Conservation (phyloP, 176 grass and related monocot species). For the Phyllostachys edulis region DNA sequence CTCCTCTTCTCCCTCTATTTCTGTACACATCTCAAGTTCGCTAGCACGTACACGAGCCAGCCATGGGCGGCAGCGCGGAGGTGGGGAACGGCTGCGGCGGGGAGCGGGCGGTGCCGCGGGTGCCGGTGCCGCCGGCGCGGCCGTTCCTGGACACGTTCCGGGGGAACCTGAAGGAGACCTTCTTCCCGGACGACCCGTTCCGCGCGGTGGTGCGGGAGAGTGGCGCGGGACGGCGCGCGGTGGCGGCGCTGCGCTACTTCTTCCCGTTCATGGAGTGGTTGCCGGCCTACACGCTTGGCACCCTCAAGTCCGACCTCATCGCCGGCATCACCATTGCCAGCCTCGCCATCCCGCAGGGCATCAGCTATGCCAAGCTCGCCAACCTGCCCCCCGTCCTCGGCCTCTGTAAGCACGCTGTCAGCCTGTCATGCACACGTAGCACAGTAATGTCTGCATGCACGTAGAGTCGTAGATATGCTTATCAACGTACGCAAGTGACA, state of each 20-base stretch:
- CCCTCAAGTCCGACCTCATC: constrained; percentile 76
- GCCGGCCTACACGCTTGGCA: constrained; percentile 46
- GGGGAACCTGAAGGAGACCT: constrained; percentile 75
- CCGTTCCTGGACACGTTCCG: constrained; percentile 71
- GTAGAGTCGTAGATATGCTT: background rate
- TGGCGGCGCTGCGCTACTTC: constrained; percentile 66
- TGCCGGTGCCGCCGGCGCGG: constrained; percentile 55
- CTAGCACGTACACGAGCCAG: too few relatives aligned
- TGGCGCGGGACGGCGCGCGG: constrained; percentile 7
- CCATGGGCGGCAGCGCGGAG: constrained; percentile 47
- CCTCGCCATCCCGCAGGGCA: constrained; percentile 98
- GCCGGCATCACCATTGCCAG: constrained; percentile 94
- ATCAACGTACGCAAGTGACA: background rate
- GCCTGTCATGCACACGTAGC: background rate
- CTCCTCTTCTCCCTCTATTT: background rate
- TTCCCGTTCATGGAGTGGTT: constrained; percentile 73
- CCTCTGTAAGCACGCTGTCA: constrained; percentile 54
- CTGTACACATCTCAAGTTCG: background rate
- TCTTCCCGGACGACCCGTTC: constrained; percentile 92
- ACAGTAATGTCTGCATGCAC: background rate
- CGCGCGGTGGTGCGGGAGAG: constrained; percentile 46
- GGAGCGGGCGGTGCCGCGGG: background rate
- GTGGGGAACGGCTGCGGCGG: background rate
- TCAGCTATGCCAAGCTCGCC: constrained; percentile 98
- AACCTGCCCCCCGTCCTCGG: constrained; percentile 79